Base-by-base conservation (phyloP, 805 yeast genomes). In the Wickerhamomyces bovis region DNA sequence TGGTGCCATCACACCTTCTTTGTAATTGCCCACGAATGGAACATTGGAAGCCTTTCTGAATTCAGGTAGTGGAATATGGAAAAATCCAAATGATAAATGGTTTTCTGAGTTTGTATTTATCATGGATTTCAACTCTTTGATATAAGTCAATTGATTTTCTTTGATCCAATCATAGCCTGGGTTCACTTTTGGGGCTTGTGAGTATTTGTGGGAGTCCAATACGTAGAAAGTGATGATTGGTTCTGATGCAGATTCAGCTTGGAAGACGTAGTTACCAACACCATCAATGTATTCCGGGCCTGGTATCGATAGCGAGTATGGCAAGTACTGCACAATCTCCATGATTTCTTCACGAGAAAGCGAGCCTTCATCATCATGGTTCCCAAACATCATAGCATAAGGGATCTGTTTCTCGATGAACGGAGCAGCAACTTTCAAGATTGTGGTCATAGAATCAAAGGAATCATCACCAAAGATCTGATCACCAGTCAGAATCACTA, bases 31-130 rank as follows among this genome's bases (percentile, higher is more conserved):
- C 6, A 83, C 70, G n/a, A 72, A 55, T 10, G 72, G 50, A 64
- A 53, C 71, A 40, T 66, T 49, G 0, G 69, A 43, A 49, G 69
- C 44, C 50, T 83, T 73, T 47, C 80, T 67, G 62, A 80, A 90
- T 63, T 94, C 98, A 1, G 96, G 94, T 16, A 90, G 54, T 0
- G 99, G 99, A 26, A 94, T 90, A 61, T 94, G 99, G 73, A 90
- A 86, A 57, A 94, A 92, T 1, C 95, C 96, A 89, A 94, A 81
- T 12, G 89, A 74, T 51, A 87, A 58, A 35, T 78, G 83, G 5
- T 64, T 67, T 19, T 41, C 36, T 9, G 48, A 49, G 61, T 25
- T 62, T 52, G 16, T 62, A 53, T 44, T 58, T 53, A 35, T 66
- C 55, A 43, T 58, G n/a, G 49, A 61, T 42, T 65, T 55, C 44